Conservation (phyloP, 208 protist genomes). For the Porcisia deanei region DNA sequence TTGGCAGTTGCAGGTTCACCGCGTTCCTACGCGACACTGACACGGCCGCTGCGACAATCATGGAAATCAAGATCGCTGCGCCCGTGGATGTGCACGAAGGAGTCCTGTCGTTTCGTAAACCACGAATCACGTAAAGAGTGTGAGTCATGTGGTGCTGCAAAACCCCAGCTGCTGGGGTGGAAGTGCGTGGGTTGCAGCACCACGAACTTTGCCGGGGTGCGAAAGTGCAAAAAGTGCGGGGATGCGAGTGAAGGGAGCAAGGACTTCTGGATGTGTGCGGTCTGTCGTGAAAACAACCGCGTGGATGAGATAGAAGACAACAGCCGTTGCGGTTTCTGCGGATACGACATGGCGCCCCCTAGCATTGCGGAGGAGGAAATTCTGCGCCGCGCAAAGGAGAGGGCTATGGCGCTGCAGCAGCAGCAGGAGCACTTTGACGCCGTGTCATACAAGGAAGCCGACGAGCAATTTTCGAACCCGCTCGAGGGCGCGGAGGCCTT, state of each 20-base stretch:
- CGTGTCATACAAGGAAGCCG: slow-evolving; percentile 54
- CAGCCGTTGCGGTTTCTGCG: slow-evolving; percentile 82
- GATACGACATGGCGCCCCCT: slow-evolving; percentile 88
- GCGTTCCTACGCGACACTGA: slow-evolving; percentile 21
- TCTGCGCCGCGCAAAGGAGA: slow-evolving; percentile 45
- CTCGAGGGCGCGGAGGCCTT: slow-evolving; percentile 42
- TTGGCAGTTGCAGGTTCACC: neutral
- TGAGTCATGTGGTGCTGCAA: slow-evolving; percentile 51
- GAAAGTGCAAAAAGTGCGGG: slow-evolving; percentile 70
- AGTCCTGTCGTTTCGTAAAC: slow-evolving; percentile 69
- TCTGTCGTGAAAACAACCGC: slow-evolving; percentile 87
- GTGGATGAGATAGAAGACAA: slow-evolving; percentile 88
- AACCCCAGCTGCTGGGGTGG: slow-evolving; percentile 75
- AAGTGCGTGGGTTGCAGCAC: slow-evolving; percentile 71
- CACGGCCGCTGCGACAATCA: slow-evolving; percentile 45
- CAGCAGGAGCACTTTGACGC: slow-evolving; percentile 70
- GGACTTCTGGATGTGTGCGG: slow-evolving; percentile 85
- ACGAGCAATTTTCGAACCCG: slow-evolving; percentile 65
- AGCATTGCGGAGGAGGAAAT: slow-evolving; percentile 52
- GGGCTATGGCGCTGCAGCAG: slow-evolving; percentile 30
- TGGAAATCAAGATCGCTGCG: slow-evolving; percentile 53
- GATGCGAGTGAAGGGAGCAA: slow-evolving; percentile 40
- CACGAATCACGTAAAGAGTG: slow-evolving; percentile 31
- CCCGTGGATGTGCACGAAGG: slow-evolving; percentile 82
- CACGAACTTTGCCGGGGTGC: slow-evolving; percentile 75